Percentiles rank a stretch among this genome's conserved stretches.
phyloP scores from a whole-genome alignment of 345 rosid genomes.

The Gossypium thurberi region DNA sequence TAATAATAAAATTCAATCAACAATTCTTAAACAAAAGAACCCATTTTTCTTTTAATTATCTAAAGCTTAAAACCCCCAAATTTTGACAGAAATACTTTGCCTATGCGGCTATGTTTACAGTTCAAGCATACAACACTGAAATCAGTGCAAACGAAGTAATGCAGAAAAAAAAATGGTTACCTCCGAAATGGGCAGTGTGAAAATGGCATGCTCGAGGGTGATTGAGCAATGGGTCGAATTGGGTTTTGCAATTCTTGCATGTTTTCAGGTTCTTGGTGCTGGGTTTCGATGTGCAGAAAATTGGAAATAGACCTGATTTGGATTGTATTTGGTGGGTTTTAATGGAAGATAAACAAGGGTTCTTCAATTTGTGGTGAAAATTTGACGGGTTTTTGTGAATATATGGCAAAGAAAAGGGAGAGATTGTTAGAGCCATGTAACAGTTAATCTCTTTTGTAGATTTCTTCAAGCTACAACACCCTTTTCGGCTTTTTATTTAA shows the following conservation, averaged over 20 bases:
- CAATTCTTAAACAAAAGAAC: not conserved
- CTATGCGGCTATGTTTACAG: too few species aligned
- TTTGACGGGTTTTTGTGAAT: not conserved
- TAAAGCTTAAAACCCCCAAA: not conserved
- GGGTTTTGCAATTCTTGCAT: constrained; percentile 92
- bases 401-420: not conserved
- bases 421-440: not conserved
- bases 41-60: not conserved
- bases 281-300: constrained; percentile 7
- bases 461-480: not conserved
- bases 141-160: not conserved
- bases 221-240: constrained; percentile 71
- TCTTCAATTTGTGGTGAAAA: not conserved
- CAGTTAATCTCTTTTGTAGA: not conserved
- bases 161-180: constrained; percentile 22
- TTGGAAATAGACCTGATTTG: not conserved
- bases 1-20: not conserved
- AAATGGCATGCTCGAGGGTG: constrained; percentile 71
- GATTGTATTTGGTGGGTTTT: not conserved
- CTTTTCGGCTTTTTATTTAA: not conserved
- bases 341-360: not conserved
- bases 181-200: constrained; percentile 95
- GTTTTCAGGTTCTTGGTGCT: constrained; percentile 34
- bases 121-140: not conserved
- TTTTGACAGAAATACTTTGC: too few species aligned